Evolutionary conservation across 768 basidiomycete genomes (phyloP), one percentile per base, ranked within the genome.

Genomic region (Boletus eberwhitei): DNA sequence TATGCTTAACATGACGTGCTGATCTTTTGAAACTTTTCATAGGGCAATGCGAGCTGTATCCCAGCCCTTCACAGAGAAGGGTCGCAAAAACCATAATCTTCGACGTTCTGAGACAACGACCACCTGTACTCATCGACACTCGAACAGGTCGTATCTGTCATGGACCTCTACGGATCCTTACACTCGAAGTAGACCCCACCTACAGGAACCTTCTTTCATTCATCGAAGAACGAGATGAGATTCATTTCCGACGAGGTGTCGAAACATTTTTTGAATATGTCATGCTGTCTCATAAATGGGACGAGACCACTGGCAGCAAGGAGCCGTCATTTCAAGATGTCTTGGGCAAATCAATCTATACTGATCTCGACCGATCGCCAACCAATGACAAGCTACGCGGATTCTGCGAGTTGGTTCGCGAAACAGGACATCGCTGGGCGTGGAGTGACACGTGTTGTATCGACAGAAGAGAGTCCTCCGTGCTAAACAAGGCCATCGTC

Each of bases 271-370:
- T 55, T 11, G 54, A 54, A n/a, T 55, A 54, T 16, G 54, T 54
- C 42, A 55, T 45, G 54, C 53, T 55, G 31, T 55, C 54, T 34
- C 52, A 55, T 11, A 55, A 53, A 39, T 55, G 54, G 54, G 36
- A 55, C 12, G 51, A 54, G 12, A 32, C 29, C 11, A 26, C 24
- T 26, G 24, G 24, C 24, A 19, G 13, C 51, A 5, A 38, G 12
- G 54, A 55, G 29, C 54, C 51, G 7, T 34, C 5, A 8, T 54
- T 55, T 26, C 36, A 45, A 4, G 54, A 54, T 21, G 8, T 55
- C 13, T 14, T 8, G 42, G 31, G 36, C 0, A 54, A 54, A 41
- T 52, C 53, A 12, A 12, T 52, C n/a, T 54, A 54, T 36, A 3
- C 14, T 9, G 49, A 52, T 9, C 53, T 54, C 24, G 39, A 54